Conservation (phyloP, 2,329 filamentous ascomycete species). For the Penicillium freii region DNA sequence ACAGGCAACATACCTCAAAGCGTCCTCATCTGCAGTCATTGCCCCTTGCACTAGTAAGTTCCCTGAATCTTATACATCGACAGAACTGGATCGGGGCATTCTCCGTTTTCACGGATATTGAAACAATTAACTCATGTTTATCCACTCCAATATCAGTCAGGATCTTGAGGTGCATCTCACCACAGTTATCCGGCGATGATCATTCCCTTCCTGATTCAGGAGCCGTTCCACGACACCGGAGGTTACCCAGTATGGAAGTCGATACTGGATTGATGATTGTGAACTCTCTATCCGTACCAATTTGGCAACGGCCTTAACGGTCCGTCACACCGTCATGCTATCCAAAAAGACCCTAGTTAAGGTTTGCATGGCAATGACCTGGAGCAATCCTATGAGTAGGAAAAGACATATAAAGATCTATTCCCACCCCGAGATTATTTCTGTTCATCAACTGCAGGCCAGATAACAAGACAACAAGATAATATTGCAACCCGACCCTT, state of each 20-base stretch:
- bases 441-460: slow-evolving; percentile 27
- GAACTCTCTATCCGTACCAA: slow-evolving; percentile 9
- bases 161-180: slow-evolving; percentile 1
- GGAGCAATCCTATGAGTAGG: background rate
- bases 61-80: background rate
- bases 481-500: slow-evolving; percentile 8
- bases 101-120: slow-evolving; percentile 12
- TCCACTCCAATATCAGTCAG: slow-evolving; percentile 5
- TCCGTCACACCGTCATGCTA: slow-evolving; percentile 13
- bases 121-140: slow-evolving; percentile 9
- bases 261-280: slow-evolving; percentile 12
- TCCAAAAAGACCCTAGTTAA: slow-evolving; percentile 6
- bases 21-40: background rate
- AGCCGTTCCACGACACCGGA: slow-evolving; percentile 4
- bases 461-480: slow-evolving; percentile 17
- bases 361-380: slow-evolving; percentile 1
- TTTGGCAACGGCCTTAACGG: slow-evolving; percentile 18
- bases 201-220: slow-evolving; percentile 18
- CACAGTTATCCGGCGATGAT: slow-evolving; percentile 10
- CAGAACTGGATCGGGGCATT: slow-evolving; percentile 10
- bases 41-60: background rate
- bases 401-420: slow-evolving; percentile 23
- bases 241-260: slow-evolving; percentile 13
- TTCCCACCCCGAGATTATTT: background rate
- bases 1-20: background rate